A percentile compares a stretch with the other conserved stretches of the same genome.
phyloP scores from a whole-genome alignment of 306 rosid species.

The Malus asiatica region DNA sequence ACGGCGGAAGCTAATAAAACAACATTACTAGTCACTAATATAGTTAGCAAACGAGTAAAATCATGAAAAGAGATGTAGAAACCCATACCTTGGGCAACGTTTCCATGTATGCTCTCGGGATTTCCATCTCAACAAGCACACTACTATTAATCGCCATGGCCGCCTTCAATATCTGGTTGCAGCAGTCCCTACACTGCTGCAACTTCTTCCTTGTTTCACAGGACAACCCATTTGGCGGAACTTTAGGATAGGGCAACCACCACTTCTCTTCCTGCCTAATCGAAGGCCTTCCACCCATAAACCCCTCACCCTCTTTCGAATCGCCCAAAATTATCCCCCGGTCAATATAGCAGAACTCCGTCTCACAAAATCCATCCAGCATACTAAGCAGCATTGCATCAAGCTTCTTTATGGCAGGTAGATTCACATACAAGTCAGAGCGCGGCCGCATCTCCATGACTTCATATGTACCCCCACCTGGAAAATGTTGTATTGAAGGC shows the following conservation, averaged over 20 bases:
- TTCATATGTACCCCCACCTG: conserved; percentile 83
- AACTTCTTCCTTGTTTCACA: conserved; percentile 69
- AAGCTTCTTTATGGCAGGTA: conserved; percentile 84
- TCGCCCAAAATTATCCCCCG: conserved; percentile 56
- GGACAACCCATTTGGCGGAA: conserved; percentile 65
- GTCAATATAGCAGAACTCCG: conserved; percentile 72
- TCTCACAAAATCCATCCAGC: conserved; percentile 77
- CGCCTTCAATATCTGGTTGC: conserved; percentile 81
- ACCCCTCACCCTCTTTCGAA: conserved; percentile 50
- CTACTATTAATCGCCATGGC: conserved; percentile 84
- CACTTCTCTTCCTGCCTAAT: conserved; percentile 94
- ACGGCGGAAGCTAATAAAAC: not conserved
- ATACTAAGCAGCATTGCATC: conserved; percentile 75
- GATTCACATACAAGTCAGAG: conserved; percentile 70
- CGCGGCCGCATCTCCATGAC: conserved; percentile 80
- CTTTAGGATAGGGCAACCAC: conserved; percentile 97
- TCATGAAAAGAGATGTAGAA: not conserved
- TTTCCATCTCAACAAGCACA: conserved; percentile 90
- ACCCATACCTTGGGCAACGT: conserved; percentile 68
- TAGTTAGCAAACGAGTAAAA: not conserved
- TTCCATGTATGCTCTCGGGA: conserved; percentile 59
- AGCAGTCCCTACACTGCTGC: conserved; percentile 91
- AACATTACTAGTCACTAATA: not conserved
- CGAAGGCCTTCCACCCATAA: conserved; percentile 62
- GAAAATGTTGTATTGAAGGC: conserved; percentile 81